These are phyloP conservation scores for Naganishia randhawae DNA, from an alignment of 768 basidiomycete genomes.

Conservation along the genomic window DNA sequence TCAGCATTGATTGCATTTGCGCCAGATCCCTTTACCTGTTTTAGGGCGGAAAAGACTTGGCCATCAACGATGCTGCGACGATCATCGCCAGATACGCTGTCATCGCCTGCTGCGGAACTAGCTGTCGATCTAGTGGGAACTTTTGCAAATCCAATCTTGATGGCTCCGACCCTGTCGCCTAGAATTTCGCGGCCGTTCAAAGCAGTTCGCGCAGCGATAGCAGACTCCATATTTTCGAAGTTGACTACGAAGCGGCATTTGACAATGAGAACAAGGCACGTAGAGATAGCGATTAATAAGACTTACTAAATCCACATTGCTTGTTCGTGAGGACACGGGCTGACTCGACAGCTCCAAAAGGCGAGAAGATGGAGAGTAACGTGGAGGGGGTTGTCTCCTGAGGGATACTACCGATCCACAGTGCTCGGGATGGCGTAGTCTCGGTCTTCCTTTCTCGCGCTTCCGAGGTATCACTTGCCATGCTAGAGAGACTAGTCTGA, in stretches of 20 bases:
- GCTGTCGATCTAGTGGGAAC: slow-evolving; percentile 62
- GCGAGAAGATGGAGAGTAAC: slow-evolving; percentile 91
- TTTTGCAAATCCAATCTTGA: slow-evolving; percentile 93
- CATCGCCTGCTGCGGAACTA: slow-evolving; percentile 5
- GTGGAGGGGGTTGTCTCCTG: slow-evolving; percentile 90
- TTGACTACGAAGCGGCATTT: slow-evolving; percentile 65
- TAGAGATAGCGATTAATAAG: not conserved
- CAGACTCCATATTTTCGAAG: slow-evolving; percentile 94
- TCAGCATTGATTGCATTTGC: slow-evolving; percentile 65
- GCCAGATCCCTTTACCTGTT: slow-evolving; percentile 16
- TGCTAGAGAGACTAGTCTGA: slow-evolving; percentile 28
- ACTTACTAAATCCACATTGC: slow-evolving; percentile 86
- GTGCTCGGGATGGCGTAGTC: slow-evolving; percentile 86
- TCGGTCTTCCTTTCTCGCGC: slow-evolving; percentile 54
- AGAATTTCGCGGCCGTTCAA: slow-evolving; percentile 93
- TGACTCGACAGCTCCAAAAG: slow-evolving; percentile 95
- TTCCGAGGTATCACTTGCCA: slow-evolving; percentile 23
- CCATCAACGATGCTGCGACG: not conserved
- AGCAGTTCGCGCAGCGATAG: slow-evolving; percentile 89
- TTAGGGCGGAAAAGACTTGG: not conserved
- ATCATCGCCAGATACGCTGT: slow-evolving; percentile 11
- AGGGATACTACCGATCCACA: slow-evolving; percentile 98
- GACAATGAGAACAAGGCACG: not conserved
- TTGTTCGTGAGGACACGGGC: slow-evolving; percentile 94
- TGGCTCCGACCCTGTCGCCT: slow-evolving; percentile 92